Percentiles rank a stretch among this genome's conserved stretches.
Evolutionary conservation across 1,284 basidiomycete genomes (phyloP).

Genomic region (Fistulinella cinereoalba): DNA sequence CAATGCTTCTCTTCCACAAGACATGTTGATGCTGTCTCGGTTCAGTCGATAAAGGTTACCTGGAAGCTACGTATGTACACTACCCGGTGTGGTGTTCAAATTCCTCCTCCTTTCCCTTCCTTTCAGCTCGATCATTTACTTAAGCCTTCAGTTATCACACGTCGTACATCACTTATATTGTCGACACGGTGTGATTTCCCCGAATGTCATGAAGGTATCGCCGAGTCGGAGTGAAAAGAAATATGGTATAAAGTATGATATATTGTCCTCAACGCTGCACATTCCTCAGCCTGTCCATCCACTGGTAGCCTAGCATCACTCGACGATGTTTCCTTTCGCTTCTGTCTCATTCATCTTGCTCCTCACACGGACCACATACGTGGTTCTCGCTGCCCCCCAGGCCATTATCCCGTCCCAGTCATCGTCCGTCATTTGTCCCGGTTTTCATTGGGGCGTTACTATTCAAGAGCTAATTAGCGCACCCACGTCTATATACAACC

Average conservation of each 20-base stretch:
- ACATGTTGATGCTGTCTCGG: background rate
- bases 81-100: no score
- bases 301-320: background rate
- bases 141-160: background rate
- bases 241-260: constrained; percentile 9
- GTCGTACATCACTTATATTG: background rate
- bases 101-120: background rate
- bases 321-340: constrained; percentile 9
- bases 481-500: constrained; percentile 14
- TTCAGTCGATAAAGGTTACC: background rate
- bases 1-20: background rate
- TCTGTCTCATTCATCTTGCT: constrained; percentile 2
- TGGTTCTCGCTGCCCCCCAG: constrained; percentile 3
- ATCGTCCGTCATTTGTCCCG: constrained; percentile 8
- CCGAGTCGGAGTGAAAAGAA: no score
- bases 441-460: constrained; percentile 15
- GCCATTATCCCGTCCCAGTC: background rate
- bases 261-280: constrained; percentile 2
- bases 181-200: background rate
- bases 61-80: background rate
- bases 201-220: no score
- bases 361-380: background rate
- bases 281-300: background rate
- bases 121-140: constrained; percentile 1
- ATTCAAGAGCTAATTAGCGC: constrained; percentile 3